A percentile compares a stretch with the other conserved stretches of the same genome.
Conservation (phyloP, 2,329 filamentous ascomycete genomes). For the Helminthosporium solani region DNA sequence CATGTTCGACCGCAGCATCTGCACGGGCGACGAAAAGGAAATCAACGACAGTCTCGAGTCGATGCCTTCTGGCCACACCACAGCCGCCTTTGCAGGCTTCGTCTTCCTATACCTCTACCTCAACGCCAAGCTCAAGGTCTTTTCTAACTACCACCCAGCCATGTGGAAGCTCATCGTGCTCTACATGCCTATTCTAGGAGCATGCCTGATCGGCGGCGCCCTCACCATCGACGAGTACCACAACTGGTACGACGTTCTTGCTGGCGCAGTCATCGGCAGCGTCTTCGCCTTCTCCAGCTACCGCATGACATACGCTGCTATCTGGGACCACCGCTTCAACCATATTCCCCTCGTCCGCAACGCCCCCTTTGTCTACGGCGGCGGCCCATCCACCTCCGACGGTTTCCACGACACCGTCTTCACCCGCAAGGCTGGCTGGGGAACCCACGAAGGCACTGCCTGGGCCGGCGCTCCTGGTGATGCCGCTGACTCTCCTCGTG, state of each 20-base stretch:
- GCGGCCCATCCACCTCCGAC: conserved; percentile 40
- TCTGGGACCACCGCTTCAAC: conserved; percentile 66
- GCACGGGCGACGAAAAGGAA: conserved; percentile 63
- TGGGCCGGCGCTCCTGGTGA: conserved; percentile 48
- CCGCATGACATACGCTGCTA: conserved; percentile 65
- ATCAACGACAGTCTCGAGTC: conserved; percentile 71
- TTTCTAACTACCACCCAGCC: conserved; percentile 68
- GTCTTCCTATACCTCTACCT: conserved; percentile 71
- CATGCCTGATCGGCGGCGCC: conserved; percentile 66
- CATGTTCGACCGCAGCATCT: conserved; percentile 70
- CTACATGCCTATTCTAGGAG: conserved; percentile 67
- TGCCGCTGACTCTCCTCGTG: conserved; percentile 40
- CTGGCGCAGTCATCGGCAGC: conserved; percentile 65
- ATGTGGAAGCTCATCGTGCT: conserved; percentile 71
- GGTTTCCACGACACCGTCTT: conserved; percentile 57
- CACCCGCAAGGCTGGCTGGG: conserved; percentile 63
- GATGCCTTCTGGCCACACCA: conserved; percentile 73
- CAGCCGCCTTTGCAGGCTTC: conserved; percentile 71
- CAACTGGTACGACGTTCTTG: conserved; percentile 73
- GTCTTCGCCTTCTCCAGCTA: conserved; percentile 65
- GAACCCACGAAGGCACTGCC: conserved; percentile 44
- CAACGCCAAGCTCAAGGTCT: conserved; percentile 77
- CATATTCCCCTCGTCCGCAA: conserved; percentile 65
- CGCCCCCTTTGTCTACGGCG: conserved; percentile 56
- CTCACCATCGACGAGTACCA: conserved; percentile 72